Evolutionary conservation across 2,329 filamentous ascomycete species (phyloP).

Genomic region (Talaromyces islandicus): DNA sequence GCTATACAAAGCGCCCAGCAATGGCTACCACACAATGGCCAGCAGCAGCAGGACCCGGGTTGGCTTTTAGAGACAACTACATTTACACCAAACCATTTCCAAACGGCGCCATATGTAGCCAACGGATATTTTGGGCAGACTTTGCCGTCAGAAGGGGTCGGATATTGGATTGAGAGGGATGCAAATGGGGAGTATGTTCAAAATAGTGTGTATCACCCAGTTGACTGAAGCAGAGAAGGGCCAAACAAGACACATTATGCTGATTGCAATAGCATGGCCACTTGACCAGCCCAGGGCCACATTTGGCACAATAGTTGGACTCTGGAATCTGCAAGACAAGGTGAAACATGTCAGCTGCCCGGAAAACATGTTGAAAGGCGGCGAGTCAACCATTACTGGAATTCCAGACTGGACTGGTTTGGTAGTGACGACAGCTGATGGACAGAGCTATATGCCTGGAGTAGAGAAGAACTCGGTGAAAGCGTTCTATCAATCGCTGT

Average conservation of each 20-base stretch:
- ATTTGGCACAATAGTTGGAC: conserved; percentile 9
- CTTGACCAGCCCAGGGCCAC: conserved; percentile 11
- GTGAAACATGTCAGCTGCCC: conserved; percentile 6
- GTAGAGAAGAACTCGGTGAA: conserved; percentile 5
- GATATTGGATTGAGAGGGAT: conserved; percentile 9
- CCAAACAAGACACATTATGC: background rate
- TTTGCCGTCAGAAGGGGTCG: conserved; percentile 6
- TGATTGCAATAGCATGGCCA: conserved; percentile 8
- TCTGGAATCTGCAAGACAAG: conserved; percentile 8
- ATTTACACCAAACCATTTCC: conserved; percentile 9
- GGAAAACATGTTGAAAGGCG: conserved; percentile 7
- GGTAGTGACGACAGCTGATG: conserved; percentile 4
- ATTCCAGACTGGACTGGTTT: conserved; percentile 12
- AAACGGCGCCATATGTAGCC: conserved; percentile 8
- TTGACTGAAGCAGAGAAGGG: too few relatives aligned
- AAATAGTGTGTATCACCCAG: conserved; percentile 1
- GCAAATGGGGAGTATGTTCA: conserved; percentile 4
- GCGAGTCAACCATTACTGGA: conserved; percentile 11
- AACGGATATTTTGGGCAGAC: conserved; percentile 11
- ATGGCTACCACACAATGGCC: background rate
- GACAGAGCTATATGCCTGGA: conserved; percentile 5
- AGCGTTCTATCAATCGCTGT: conserved; percentile 8
- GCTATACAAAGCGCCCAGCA: background rate
- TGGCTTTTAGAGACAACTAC: conserved; percentile 8
- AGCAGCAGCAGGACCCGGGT: background rate